Conservation (phyloP, 2,329 filamentous ascomycete genomes). For the Alternaria panax region DNA sequence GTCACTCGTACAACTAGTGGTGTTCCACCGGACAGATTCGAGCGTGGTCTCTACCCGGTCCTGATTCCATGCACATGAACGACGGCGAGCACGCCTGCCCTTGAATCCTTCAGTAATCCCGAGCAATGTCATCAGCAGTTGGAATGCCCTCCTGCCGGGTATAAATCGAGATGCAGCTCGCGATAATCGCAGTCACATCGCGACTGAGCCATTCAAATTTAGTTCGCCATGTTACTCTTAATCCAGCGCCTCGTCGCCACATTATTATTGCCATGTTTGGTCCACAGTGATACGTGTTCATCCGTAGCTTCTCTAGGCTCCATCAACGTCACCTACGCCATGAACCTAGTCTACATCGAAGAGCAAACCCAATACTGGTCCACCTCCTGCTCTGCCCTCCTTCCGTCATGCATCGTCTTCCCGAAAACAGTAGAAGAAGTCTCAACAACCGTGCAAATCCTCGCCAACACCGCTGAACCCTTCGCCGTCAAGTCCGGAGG, state of each 20-base stretch:
- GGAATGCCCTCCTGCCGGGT: neutral
- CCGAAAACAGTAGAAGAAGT: constrained; percentile 59
- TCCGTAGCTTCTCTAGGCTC: constrained; percentile 31
- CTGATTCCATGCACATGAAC: neutral
- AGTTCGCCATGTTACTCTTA: constrained; percentile 6
- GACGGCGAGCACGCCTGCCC: neutral
- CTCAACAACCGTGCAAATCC: constrained; percentile 59
- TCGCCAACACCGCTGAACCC: constrained; percentile 51
- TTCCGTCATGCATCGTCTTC: constrained; percentile 43
- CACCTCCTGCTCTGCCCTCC: constrained; percentile 40
- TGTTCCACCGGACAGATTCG: neutral
- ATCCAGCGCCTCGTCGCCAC: neutral
- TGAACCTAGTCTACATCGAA: constrained; percentile 33
- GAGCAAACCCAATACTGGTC: constrained; percentile 45
- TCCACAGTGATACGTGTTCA: constrained; percentile 28
- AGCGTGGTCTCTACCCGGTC: too few species aligned
- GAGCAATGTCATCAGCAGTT: neutral
- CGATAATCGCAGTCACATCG: neutral
- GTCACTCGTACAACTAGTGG: neutral
- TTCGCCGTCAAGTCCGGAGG: constrained; percentile 53
- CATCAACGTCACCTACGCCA: constrained; percentile 29
- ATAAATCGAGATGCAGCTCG: neutral
- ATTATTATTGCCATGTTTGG: constrained; percentile 10
- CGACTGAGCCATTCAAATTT: neutral
- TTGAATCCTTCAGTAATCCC: neutral